Evolutionary conservation across 768 basidiomycete species (phyloP), one percentile per base, ranked within the genome.

Genomic region (Podaxis sp.): DNA sequence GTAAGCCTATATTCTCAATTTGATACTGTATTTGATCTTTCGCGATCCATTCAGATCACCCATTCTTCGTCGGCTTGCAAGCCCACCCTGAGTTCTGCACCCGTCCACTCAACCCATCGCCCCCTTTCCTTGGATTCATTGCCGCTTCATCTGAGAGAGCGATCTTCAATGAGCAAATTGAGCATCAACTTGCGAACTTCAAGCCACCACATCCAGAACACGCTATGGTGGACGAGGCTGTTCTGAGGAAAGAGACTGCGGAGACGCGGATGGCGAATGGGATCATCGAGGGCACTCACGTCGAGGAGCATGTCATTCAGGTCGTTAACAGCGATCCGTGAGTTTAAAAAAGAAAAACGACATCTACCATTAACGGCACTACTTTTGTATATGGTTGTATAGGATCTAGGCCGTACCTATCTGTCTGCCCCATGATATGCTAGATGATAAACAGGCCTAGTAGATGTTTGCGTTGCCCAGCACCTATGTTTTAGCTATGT

Each of bases 51-150:
- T 4, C 60, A 93, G 96, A 92, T 67, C 97, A 99, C 75, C 93
- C 94, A 2, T 99, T 86, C 81, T 98, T 96, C 72, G 77, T 96
- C 49, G 97, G 87, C 24, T 80, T 99, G 49, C 97, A 99, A 77
- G 93, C 97, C 0, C 97, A 99, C 70, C 97, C 97, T 0, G 97
- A 99, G 75, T 96, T 99, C 78, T 98, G 96, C 79, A 96, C 97
- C 24, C 88, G 97, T 29, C 97, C 97, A 1, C 80, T 99, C 47
- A 98, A 99, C 77, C 97, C 97, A 1, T 97, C 94, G 0, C 97
- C 97, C 0, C 90, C 95, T 0, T 98, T 98, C 87, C 88, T 99
- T 57, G 97, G 97, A 13, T 90, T 99, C 73, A 84, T 99, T 52
- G 87, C 96, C 4, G 94, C 97, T 1, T 79, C 97, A 0, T 78